Evolutionary conservation across 176 grass and related monocot species (phyloP), one percentile per base, ranked within the genome.

Genomic region (Lolium multiflorum): DNA sequence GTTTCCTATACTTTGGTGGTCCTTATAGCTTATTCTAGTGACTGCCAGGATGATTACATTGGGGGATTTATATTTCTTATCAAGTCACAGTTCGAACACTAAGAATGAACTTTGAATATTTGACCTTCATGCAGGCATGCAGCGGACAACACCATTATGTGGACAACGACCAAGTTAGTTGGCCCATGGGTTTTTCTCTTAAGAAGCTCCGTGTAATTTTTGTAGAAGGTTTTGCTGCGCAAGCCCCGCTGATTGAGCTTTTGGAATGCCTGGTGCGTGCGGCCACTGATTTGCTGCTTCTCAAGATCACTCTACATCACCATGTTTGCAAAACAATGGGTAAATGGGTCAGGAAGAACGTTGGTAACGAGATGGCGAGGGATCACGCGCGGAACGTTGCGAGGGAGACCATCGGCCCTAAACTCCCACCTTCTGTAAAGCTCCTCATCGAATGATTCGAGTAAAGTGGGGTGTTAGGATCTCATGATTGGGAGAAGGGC

Each of bases 241-340:
- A 75, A 50, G 72, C 72, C 24, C 72, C 72, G 3, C 46, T 75
- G 47, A 16, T 75, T 1, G 47, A 75, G 72, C 72, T 75, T 14
- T 31, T 75, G 72, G 72, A 3, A 7, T 52, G 14, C 47, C 14
- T 75, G 72, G 47, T 52, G 72, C 47, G 22, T 14, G 13, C 13
- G 1, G 46, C 46, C 72, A 0, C 21, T 14, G 1, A 22, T 4
- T 51, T 49, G 22, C 15, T 22, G 72, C 26, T 4, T 28, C 72
- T 74, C 46, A 14, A 51, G 6, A 51, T 75, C 72, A 14, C 50
- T 14, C 72, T 47, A 15, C 21, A 51, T 25, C 72, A 18, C 72
- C 72, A 75, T 75, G 47, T 26, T 49, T 75, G 72, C 3, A 28
- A 17, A 52, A 22, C 0, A 25, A 24, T 75, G 72, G 22, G 22